phyloP scores from a whole-genome alignment of 345 rosid species.

The Euphorbia pulcherrima region DNA sequence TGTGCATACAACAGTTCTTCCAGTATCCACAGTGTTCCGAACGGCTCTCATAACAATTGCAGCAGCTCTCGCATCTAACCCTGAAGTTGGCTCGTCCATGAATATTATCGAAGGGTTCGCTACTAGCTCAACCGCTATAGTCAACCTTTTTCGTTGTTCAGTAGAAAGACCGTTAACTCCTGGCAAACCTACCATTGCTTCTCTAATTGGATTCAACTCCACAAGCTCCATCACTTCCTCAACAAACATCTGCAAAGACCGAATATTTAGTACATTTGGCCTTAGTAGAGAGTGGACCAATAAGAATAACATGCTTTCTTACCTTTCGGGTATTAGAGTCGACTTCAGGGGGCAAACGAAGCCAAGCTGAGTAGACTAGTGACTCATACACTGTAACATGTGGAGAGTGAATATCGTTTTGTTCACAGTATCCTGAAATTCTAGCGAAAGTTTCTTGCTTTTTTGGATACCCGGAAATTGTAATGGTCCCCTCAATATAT shows the following conservation, averaged over 20 bases:
- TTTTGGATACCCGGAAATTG: constrained; percentile 65
- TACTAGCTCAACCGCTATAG: constrained; percentile 84
- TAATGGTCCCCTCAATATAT: constrained; percentile 56
- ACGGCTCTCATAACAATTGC: constrained; percentile 93
- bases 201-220: constrained; percentile 53
- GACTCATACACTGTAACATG: constrained; percentile 68
- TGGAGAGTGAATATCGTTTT: constrained; percentile 70
- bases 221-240: constrained; percentile 91
- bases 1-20: constrained; percentile 90
- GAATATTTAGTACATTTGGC: not conserved
- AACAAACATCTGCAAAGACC: constrained; percentile 30
- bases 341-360: constrained; percentile 47
- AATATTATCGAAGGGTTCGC: constrained; percentile 87
- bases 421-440: constrained; percentile 69
- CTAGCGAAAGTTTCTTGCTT: constrained; percentile 78
- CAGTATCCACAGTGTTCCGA: constrained; percentile 88
- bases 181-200: constrained; percentile 69
- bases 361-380: constrained; percentile 67
- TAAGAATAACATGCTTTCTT: not conserved
- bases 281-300: not conserved
- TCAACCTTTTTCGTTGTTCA: constrained; percentile 77
- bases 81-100: constrained; percentile 98
- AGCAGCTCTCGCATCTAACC: constrained; percentile 92
- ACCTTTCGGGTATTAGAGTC: constrained; percentile 50
- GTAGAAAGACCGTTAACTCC: constrained; percentile 76